phyloP scores from a whole-genome alignment of 2,329 filamentous ascomycete species.

The Apiospora rasikravindrae region DNA sequence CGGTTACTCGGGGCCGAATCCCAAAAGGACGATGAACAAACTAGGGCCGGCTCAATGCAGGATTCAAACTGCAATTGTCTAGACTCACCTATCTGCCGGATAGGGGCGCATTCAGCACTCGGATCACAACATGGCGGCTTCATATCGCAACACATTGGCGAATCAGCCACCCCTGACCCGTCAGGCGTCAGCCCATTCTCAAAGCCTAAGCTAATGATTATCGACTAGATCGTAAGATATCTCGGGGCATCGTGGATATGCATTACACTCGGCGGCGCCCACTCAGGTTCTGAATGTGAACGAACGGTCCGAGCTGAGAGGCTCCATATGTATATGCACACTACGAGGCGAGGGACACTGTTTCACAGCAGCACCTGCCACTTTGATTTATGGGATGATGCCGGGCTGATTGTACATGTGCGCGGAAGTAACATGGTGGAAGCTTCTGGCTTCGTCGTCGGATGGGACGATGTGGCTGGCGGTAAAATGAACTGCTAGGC shows the following conservation, averaged over 20 bases:
- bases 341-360: not conserved
- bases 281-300: no score
- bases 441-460: not conserved
- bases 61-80: not conserved
- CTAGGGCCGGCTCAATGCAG: not conserved
- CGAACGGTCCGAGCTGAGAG: not conserved
- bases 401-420: not conserved
- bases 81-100: not conserved
- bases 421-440: not conserved
- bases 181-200: not conserved
- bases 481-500: not conserved
- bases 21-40: not conserved
- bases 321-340: not conserved
- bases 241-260: not conserved
- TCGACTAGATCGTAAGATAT: not conserved
- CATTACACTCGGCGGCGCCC: not conserved
- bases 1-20: not conserved
- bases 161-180: not conserved
- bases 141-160: not conserved
- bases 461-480: not conserved
- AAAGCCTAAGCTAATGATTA: not conserved
- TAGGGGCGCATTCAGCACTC: not conserved
- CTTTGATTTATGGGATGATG: not conserved
- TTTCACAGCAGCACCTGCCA: no score
- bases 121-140: not conserved